Evolutionary conservation across 1,139 yeast species (phyloP), one percentile per base, ranked within the genome.

Genomic region (Suhomyces coccinellae): DNA sequence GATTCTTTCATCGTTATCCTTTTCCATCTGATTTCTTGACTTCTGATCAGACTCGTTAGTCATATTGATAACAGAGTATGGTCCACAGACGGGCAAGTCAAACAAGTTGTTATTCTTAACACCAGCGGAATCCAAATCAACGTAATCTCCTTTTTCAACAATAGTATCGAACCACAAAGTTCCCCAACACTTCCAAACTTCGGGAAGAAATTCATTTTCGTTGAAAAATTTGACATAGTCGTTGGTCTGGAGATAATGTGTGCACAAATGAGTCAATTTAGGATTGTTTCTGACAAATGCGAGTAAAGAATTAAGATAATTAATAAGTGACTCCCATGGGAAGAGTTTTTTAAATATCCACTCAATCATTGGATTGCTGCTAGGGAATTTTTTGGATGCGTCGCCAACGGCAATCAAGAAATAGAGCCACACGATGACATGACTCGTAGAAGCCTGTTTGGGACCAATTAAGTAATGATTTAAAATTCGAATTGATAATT

Each of bases 171-270:
- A 86, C 91, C 93, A 86, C 35, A 86, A 64, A 0, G 90, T 80
- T 2, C 95, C 95, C 90, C 93, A 85, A 57, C 90, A 83, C 59
- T 83, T 83, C 90, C 91, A 85, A 26, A 83, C 87, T 63, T 86
- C 95, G 33, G 87, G 81, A 43, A 86, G 66, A 38, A 71, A 77
- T 61, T 85, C 93, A 57, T 80, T 73, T 34, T 74, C 70, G 48
- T 79, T 73, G 57, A 81, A 83, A 50, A 69, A 59, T 34, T 64
- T 59, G 32, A 73, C 53, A 49, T 67, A 67, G 41, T 67, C 58
- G 2, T 66, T 55, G 33, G 59, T 50, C 5, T 61, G 54, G 14
- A 81, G 57, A 41, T 72, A 67, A 33, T 66, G 66, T 31, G 66
- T 55, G 55, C 61, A 44, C 46, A 54, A 38, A 4, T 47, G 51